Evolutionary conservation across 2,329 filamentous ascomycete species (phyloP), one percentile per base, ranked within the genome.

Genomic region (Neophaeococcomyces aloes): DNA sequence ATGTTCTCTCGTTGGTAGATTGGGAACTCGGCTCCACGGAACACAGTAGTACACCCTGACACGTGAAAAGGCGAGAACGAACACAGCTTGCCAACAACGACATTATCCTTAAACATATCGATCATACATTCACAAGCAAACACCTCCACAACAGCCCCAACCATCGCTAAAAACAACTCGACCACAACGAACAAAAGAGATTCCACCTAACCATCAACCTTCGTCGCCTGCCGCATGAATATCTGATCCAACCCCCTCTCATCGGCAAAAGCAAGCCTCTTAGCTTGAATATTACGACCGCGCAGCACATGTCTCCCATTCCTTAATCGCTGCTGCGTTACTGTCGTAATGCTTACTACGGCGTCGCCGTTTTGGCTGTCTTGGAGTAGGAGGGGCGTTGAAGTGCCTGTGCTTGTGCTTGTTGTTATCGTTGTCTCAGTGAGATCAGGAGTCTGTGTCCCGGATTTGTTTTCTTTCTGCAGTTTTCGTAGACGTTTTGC

Each of bases 221-320:
- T 14, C 25, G 31, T 13, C 32, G 13, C 19, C 23, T 44, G 33
- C 27, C 47, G 45, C 53, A 55, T 54, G 34, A 55, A 55, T 31
- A 55, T 55, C 44, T 95, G 87, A 61, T 88, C 89, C 58, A 96
- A 65, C 11, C 87, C 85, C 57, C 82, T 79, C 38, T 80, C 74
- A 61, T 95, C 84, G 67, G 86, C 75, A 46, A 87, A 75, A 2
- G 88, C 87, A 67, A 81, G 77, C 56, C 79, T 80, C 70, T 96
- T 96, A 56, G 91, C 85, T 45, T 82, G 82, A 57, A 96, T 94
- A 62, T 88, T 86, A 48, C 86, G 75, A 53, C 84, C 79, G 50
- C 89, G 72, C 36, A 88, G 78, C 43, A 83, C 75, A 60, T 88
- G 84, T 51, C 86, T 75, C 38, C 74, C 78, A 19, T 73, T 69